Evolutionary conservation across 2,329 filamentous ascomycete genomes (phyloP).

Genomic region (Arthrinium puccinioides): DNA sequence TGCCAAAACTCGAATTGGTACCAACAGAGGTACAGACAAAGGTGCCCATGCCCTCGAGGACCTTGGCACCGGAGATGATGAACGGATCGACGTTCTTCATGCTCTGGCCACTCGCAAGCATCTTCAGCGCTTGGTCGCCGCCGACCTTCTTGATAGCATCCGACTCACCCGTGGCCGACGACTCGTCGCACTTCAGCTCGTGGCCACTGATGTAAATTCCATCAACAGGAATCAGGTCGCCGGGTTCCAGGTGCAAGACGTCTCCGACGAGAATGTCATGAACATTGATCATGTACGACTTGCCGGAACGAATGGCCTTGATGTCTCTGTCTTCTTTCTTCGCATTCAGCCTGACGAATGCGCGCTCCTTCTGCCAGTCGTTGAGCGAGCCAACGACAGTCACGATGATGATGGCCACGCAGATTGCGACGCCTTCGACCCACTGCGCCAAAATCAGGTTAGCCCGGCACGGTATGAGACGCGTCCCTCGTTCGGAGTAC

Average conservation of each 20-base stretch:
- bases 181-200: slow-evolving; percentile 62
- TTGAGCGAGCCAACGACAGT: slow-evolving; percentile 52
- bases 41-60: slow-evolving; percentile 45
- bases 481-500: no score
- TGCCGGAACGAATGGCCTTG: slow-evolving; percentile 58
- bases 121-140: slow-evolving; percentile 50
- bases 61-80: slow-evolving; percentile 50
- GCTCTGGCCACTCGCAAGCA: slow-evolving; percentile 43
- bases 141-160: slow-evolving; percentile 60
- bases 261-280: slow-evolving; percentile 60
- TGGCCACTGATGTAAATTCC: slow-evolving; percentile 58
- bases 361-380: slow-evolving; percentile 56
- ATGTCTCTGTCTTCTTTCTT: slow-evolving; percentile 56
- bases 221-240: slow-evolving; percentile 60
- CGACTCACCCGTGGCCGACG: slow-evolving; percentile 63
- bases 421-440: slow-evolving; percentile 58
- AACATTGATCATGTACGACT: slow-evolving; percentile 51
- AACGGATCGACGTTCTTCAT: slow-evolving; percentile 53
- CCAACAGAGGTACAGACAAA: slow-evolving; percentile 48
- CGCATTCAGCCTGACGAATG: slow-evolving; percentile 50
- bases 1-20: slow-evolving; percentile 46
- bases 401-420: slow-evolving; percentile 53
- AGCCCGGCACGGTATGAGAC: no score
- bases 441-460: slow-evolving; percentile 54
- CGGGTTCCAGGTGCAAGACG: slow-evolving; percentile 58